Evolutionary conservation across 2,329 filamentous ascomycete species (phyloP), one percentile per base, ranked within the genome.

Genomic region (Aspergillus persii): DNA sequence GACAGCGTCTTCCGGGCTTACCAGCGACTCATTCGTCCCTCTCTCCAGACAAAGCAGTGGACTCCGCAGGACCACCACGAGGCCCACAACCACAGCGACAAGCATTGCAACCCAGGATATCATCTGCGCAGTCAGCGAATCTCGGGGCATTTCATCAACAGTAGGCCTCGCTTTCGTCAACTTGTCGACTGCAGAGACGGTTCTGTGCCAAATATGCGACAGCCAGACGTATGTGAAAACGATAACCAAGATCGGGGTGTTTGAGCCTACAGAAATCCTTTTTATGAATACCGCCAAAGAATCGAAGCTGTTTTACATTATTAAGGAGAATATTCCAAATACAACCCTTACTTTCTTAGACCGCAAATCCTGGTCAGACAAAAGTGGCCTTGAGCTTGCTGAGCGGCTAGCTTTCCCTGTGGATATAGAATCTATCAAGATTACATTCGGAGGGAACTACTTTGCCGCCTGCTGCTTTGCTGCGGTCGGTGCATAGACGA

Each of bases 161-260:
- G 88, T 98, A 2, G 93, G 94, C 0, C 80, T 96, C 46, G 91
- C 92, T 2, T 93, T 97, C 69, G 81, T 97, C 70, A 96, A 98
- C 69, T 81, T 96, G 3, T 88, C 91, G 47, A 93, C 91, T 2
- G 90, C 89, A 44, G 92, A 96, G 75, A 90, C 87, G 15, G 86
- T 92, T 30, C 82, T 98, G 44, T 96, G 91, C 70, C 92, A 97
- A 69, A 94, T 98, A 63, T 92, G 89, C 70, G 94, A 98, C 74
- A 96, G 89, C 58, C 92, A 96, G 72, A 96, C 92, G 36, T 98
- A 96, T 71, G 88, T 92, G 58, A 89, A 88, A 69, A 96, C 92
- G 0, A 81, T 96, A 31, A 91, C 96, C 74, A 96, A 97, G 72
- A 83, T 98, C 36, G 85, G 86, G 54, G 86, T 96, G 27, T 90